Evolutionary conservation across 371 early-diverging fungal genomes (phyloP), one percentile per base, ranked within the genome.

Genomic region (Mucor lusitanicus): DNA sequence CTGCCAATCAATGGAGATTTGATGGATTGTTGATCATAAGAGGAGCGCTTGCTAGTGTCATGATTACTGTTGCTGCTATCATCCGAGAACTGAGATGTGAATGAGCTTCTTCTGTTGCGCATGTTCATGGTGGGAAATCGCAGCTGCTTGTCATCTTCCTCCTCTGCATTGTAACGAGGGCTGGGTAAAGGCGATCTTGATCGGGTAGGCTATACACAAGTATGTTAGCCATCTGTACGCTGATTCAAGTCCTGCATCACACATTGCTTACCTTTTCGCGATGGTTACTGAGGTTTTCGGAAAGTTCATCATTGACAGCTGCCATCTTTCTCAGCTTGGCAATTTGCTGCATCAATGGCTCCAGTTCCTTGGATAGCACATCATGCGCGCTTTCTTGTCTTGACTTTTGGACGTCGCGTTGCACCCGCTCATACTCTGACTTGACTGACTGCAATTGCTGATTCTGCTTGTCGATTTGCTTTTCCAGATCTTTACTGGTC

Each of bases 331-430:
- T 73, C 6, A 81, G 35, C 33, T 69, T 67, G 17, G 67, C 30
- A 15, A 81, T 75, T 40, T 81, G 82, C 2, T 65, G 50, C 17
- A 81, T 64, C 8, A 81, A 64, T 6, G 82, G 79, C 9, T 78
- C 80, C 28, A 82, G 35, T 6, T 82, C 80, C 23, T 72, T 65
- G 1, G 80, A 59, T 27, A 53, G 13, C n/a, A 82, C 17, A 23
- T 64, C 56, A 7, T 39, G 39, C 9, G 63, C 33, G 19, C 42
- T 61, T 8, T 77, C 77, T 19, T 70, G 63, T 19, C 75, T 54
- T 27, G 64, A 60, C 19, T 61, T 54, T 15, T 71, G 67, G 1
- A 76, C 59, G 23, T 74, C 67, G n/a, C 42, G 44, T 28, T 65
- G 50, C 3, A 73, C 55, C n/a, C 59, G 56, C 0, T 75, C 77